Conservation (phyloP, 2,329 filamentous ascomycete genomes). For the Zalaria obscura region DNA sequence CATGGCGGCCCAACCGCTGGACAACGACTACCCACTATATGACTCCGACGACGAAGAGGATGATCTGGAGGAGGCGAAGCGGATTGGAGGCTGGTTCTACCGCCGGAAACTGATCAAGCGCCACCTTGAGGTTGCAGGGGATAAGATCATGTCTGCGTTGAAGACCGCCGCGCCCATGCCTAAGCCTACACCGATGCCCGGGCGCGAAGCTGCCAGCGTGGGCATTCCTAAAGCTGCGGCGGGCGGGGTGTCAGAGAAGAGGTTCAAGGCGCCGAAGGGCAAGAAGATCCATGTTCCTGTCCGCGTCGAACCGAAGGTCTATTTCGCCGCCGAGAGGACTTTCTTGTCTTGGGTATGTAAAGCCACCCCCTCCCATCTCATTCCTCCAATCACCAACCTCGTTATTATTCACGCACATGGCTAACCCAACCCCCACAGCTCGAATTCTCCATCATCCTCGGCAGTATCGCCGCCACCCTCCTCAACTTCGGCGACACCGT, state of each 20-base stretch:
- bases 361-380: conserved; percentile 5
- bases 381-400: neutral
- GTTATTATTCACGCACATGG: too few species aligned
- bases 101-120: conserved; percentile 38
- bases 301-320: conserved; percentile 93
- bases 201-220: conserved; percentile 19
- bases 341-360: conserved; percentile 76
- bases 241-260: conserved; percentile 23
- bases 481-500: conserved; percentile 61
- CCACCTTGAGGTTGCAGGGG: conserved; percentile 35
- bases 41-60: conserved; percentile 72
- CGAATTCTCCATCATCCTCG: conserved; percentile 91
- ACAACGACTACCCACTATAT: conserved; percentile 71
- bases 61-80: conserved; percentile 61
- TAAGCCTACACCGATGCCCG: conserved; percentile 28
- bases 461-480: conserved; percentile 69
- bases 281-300: conserved; percentile 92
- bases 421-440: conserved; percentile 37
- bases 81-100: conserved; percentile 65
- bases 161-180: conserved; percentile 21
- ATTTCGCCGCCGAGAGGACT: conserved; percentile 89
- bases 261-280: conserved; percentile 59
- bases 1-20: conserved; percentile 45
- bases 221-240: conserved; percentile 25
- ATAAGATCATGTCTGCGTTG: conserved; percentile 18